These are phyloP conservation scores for Pochonia chlamydosporia DNA, from an alignment of 2,329 filamentous ascomycete species.

Conservation along the genomic window DNA sequence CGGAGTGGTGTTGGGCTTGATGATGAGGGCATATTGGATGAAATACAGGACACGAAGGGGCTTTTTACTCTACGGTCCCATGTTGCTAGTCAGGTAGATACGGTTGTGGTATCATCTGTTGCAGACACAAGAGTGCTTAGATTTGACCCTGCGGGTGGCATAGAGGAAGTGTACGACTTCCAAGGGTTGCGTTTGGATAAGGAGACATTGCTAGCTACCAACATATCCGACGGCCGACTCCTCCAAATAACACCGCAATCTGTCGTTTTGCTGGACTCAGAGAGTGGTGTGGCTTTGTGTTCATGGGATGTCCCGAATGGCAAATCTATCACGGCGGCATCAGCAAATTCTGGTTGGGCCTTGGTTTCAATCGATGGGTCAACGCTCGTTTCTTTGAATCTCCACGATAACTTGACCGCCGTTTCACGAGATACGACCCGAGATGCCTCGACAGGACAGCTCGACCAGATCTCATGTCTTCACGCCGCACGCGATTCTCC, in stretches of 20 bases:
- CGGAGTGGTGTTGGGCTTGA: constrained; percentile 91
- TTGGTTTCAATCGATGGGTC: constrained; percentile 72
- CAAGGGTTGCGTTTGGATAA: constrained; percentile 63
- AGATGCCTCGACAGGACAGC: constrained; percentile 27
- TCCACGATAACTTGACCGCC: constrained; percentile 51
- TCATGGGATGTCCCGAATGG: constrained; percentile 50
- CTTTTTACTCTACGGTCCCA: constrained; percentile 62
- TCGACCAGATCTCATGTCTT: constrained; percentile 78
- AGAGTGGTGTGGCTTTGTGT: constrained; percentile 46
- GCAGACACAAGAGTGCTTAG: constrained; percentile 78
- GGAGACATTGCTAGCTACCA: constrained; percentile 66
- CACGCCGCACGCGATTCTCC: constrained; percentile 61
- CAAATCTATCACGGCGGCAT: constrained; percentile 68
- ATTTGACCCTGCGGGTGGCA: constrained; percentile 67
- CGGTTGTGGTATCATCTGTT: constrained; percentile 72
- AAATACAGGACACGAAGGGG: constrained; percentile 67
- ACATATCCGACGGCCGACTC: constrained; percentile 56
- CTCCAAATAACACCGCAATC: constrained; percentile 69
- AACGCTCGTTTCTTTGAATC: constrained; percentile 62
- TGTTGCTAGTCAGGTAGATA: constrained; percentile 52
- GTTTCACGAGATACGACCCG: constrained; percentile 55
- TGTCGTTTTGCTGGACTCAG: constrained; percentile 57
- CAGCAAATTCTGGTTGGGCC: constrained; percentile 63
- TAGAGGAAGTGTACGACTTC: constrained; percentile 81
- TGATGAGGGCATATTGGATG: constrained; percentile 74